A percentile compares a stretch with the other conserved stretches of the same genome.
phyloP scores from a whole-genome alignment of 2,329 filamentous ascomycete genomes.

The Ophiocordyceps australis region DNA sequence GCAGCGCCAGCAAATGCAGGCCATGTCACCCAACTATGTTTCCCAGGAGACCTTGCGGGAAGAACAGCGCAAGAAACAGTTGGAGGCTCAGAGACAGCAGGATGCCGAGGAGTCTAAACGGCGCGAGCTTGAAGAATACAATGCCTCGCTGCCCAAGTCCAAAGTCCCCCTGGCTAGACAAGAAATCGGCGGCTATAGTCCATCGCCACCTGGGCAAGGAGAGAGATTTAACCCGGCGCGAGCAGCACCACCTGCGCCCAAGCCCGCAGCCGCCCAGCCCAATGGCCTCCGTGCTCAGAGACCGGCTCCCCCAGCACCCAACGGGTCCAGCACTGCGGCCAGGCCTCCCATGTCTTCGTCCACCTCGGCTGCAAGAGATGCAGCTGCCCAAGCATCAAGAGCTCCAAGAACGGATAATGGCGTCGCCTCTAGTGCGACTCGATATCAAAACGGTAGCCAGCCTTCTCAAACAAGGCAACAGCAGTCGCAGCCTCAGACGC shows the following conservation, averaged over 20 bases:
- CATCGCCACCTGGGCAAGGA: conserved; percentile 18
- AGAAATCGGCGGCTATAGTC: conserved; percentile 53
- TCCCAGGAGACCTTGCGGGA: conserved; percentile 31
- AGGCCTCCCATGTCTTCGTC: conserved; percentile 32
- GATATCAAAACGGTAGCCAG: conserved; percentile 36
- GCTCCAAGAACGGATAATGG: conserved; percentile 27
- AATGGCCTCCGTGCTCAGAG: conserved; percentile 51
- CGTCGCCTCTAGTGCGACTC: conserved; percentile 30
- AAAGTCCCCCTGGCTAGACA: conserved; percentile 73
- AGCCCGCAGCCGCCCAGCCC: conserved; percentile 34
- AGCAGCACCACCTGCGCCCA: conserved; percentile 67
- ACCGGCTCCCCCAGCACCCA: conserved; percentile 57
- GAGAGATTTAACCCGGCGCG: conserved; percentile 74
- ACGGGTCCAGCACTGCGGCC: conserved; percentile 15
- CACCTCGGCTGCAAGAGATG: conserved; percentile 26
- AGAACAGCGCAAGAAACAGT: conserved; percentile 42
- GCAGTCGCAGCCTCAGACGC: conserved; percentile 23
- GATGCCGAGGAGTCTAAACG: conserved; percentile 49
- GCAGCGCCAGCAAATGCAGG: conserved; percentile 40
- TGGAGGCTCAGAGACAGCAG: conserved; percentile 36
- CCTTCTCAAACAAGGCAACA: conserved; percentile 29
- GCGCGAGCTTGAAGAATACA: conserved; percentile 72
- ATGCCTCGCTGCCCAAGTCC: conserved; percentile 70
- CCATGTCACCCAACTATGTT: conserved; percentile 33
- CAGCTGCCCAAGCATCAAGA: conserved; percentile 21